Conservation (phyloP, 768 basidiomycete genomes). For the Ramaria rubella region DNA sequence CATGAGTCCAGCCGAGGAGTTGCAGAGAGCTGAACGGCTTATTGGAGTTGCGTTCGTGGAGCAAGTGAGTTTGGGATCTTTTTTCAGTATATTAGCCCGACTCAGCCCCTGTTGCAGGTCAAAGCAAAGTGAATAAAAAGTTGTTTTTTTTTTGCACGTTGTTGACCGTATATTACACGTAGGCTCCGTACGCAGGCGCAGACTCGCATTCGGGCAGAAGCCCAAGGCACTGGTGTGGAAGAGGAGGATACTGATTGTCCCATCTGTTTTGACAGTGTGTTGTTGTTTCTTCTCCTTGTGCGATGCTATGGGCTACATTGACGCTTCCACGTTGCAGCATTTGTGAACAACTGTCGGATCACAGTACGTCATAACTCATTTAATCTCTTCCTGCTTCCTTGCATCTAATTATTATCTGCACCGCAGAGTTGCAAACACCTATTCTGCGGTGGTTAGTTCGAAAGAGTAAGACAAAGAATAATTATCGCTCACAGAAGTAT, state of each 20-base stretch:
- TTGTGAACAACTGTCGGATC: slow-evolving; percentile 49
- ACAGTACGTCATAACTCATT: slow-evolving; percentile 61
- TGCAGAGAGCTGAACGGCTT: slow-evolving; percentile 42
- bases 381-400: slow-evolving; percentile 31
- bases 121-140: slow-evolving; percentile 6
- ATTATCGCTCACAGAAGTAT: too few relatives aligned
- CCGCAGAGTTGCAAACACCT: slow-evolving; percentile 8
- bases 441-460: slow-evolving; percentile 11
- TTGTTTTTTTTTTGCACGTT: not conserved
- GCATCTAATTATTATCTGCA: not conserved
- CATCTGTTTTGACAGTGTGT: slow-evolving; percentile 58
- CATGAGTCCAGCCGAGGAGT: slow-evolving; percentile 46
- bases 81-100: not conserved
- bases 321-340: slow-evolving; percentile 28
- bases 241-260: slow-evolving; percentile 37
- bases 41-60: slow-evolving; percentile 40
- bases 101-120: not conserved
- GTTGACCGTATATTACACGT: not conserved
- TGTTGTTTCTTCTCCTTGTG: not conserved
- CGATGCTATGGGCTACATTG: not conserved
- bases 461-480: too few relatives aligned
- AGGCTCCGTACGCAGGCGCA: slow-evolving; percentile 5
- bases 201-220: slow-evolving; percentile 2
- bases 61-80: slow-evolving; percentile 2
- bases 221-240: slow-evolving; percentile 2